These are phyloP conservation scores for Fusarium compactum DNA, from an alignment of 2,329 filamentous ascomycete species.

Conservation along the genomic window DNA sequence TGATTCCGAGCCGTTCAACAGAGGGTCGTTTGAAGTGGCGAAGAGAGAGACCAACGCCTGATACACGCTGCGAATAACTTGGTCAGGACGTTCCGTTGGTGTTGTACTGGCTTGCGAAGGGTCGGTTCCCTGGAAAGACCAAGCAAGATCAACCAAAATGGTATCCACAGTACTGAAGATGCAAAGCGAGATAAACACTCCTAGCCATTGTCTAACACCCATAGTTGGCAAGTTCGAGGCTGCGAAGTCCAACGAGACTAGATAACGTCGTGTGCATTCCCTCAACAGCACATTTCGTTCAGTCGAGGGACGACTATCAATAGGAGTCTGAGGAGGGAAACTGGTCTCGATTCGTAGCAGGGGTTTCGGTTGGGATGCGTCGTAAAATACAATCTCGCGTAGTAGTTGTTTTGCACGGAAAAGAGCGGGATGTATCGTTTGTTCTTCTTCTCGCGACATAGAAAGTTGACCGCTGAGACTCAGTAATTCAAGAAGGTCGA, in stretches of 20 bases:
- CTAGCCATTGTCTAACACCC: slow-evolving; percentile 61
- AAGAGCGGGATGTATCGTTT: slow-evolving; percentile 62
- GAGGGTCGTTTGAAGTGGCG: slow-evolving; percentile 58
- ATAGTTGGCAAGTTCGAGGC: slow-evolving; percentile 55
- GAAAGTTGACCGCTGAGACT: slow-evolving; percentile 64
- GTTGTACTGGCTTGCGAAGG: slow-evolving; percentile 17
- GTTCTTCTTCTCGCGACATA: slow-evolving; percentile 61
- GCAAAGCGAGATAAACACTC: slow-evolving; percentile 66
- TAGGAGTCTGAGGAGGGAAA: slow-evolving; percentile 43
- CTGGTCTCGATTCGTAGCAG: slow-evolving; percentile 48
- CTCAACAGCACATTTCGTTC: slow-evolving; percentile 63
- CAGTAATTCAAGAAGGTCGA: slow-evolving; percentile 66
- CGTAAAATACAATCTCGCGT: slow-evolving; percentile 66
- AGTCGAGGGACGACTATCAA: slow-evolving; percentile 61
- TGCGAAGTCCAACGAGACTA: slow-evolving; percentile 64
- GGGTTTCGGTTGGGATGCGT: slow-evolving; percentile 63
- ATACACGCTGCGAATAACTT: slow-evolving; percentile 62
- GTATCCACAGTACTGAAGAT: slow-evolving; percentile 69
- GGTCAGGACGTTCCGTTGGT: slow-evolving; percentile 33
- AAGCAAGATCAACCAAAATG: slow-evolving; percentile 61
- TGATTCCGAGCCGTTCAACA: slow-evolving; percentile 56
- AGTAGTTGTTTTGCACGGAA: slow-evolving; percentile 67
- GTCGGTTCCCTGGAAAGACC: slow-evolving; percentile 30
- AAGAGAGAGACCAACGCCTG: slow-evolving; percentile 65
- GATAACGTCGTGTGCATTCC: slow-evolving; percentile 63